Conservation (phyloP, 2,329 filamentous ascomycete species). For the Aspergillus proliferans region DNA sequence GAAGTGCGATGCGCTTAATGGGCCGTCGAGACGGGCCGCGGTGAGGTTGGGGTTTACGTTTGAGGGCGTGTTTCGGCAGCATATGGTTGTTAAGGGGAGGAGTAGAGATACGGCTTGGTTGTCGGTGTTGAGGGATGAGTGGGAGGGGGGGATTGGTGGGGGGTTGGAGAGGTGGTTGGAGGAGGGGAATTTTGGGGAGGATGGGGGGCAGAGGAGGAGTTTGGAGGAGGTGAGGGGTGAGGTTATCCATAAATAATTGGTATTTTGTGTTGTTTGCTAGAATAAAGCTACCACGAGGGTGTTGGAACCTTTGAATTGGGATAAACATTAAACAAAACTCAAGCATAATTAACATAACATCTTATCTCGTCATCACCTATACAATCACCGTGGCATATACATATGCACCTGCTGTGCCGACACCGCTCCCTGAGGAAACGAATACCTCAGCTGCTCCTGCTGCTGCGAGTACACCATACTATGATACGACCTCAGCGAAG, state of each 20-base stretch:
- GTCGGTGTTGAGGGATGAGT: slow-evolving; percentile 55
- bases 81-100: slow-evolving; percentile 54
- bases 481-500: not conserved
- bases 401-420: not conserved
- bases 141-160: slow-evolving; percentile 51
- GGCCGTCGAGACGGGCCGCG: slow-evolving; percentile 50
- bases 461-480: not conserved
- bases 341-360: not conserved
- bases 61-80: slow-evolving; percentile 57
- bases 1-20: slow-evolving; percentile 57
- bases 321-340: too few relatives aligned
- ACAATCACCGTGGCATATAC: not conserved
- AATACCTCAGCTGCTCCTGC: not conserved
- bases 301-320: too few relatives aligned
- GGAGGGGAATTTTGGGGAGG: slow-evolving; percentile 49
- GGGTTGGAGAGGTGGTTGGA: slow-evolving; percentile 51
- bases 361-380: not conserved
- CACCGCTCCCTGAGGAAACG: not conserved
- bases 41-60: slow-evolving; percentile 52
- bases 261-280: too few relatives aligned
- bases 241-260: too few relatives aligned
- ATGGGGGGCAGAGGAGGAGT: slow-evolving; percentile 47
- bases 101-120: slow-evolving; percentile 57
- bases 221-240: slow-evolving; percentile 33
- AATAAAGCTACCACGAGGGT: too few relatives aligned